phyloP scores from a whole-genome alignment of 345 rosid genomes.

The Camelina hispida region DNA sequence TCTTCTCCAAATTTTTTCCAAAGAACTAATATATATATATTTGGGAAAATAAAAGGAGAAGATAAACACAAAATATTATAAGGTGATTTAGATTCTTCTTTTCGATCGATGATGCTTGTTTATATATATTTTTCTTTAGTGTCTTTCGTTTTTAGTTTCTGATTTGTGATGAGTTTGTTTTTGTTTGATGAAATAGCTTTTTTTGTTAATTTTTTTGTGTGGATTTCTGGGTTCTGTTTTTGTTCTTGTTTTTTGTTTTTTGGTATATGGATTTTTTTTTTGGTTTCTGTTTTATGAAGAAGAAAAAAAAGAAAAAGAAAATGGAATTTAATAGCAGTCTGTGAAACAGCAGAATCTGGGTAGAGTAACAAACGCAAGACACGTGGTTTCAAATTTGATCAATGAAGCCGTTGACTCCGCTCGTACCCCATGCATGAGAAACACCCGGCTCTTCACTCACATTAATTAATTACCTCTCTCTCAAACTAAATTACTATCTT shows the following conservation, averaged over 20 bases:
- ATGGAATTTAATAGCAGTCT: constrained; percentile 29
- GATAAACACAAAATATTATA: not conserved
- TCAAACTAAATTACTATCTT: not conserved
- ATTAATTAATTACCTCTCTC: not conserved
- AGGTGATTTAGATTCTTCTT: constrained; percentile 19
- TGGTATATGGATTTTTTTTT: constrained; percentile 18
- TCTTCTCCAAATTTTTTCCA: constrained; percentile 32
- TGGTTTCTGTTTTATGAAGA: constrained; percentile 30
- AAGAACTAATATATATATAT: not conserved
- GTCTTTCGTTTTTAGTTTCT: constrained; percentile 10
- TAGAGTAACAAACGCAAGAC: constrained; percentile 28
- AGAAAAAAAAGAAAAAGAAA: not conserved
- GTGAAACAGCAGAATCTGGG: constrained; percentile 24
- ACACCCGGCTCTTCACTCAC: constrained; percentile 43
- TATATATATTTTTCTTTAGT: not conserved
- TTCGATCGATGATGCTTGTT: constrained; percentile 9
- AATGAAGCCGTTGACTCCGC: constrained; percentile 41
- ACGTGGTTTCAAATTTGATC: constrained; percentile 14
- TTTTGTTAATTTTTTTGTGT: not conserved
- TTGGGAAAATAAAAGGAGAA: not conserved
- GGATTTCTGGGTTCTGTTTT: constrained; percentile 38
- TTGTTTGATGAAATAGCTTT: constrained; percentile 19
- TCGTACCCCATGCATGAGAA: constrained; percentile 45
- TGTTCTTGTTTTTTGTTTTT: not conserved
- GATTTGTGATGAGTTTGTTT: constrained; percentile 18